Base-by-base conservation (phyloP, 1,139 yeast species). In the Kluyveromyces sp. region DNA sequence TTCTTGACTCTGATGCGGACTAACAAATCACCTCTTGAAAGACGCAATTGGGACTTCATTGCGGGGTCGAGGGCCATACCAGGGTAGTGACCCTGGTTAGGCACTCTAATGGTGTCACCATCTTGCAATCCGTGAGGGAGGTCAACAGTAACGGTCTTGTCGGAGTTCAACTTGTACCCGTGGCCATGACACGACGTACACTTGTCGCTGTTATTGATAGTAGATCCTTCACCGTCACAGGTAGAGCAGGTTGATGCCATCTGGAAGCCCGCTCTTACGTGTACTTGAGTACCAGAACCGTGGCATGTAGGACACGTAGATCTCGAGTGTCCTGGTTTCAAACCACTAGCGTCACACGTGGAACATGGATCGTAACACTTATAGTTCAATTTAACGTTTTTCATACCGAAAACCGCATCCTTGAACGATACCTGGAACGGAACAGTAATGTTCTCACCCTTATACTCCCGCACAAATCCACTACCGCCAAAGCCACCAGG, bases 1-100 rank as follows among this genome's bases (percentile, higher is more conserved):
- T 81, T 80, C 54, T 76, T 73, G 28, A 92, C 95, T 55, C 80
- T 79, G 41, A 92, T 78, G 55, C 96, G 75, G 27, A 94, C 81
- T 52, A 84, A 81, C 63, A 92, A 74, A 62, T 92, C 98, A 55
- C 99, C 99, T 60, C 85, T 84, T 51, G 75, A 70, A 8, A 83
- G 71, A 47, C 74, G 75, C 41, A 83, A 78, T 26, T 55, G 50
- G 28, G 56, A 52, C 28, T 52, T 50, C 53, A 57, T 47, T n/a
- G 55, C 56, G 31, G 81, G 77, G 46, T 83, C 87, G 40, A 78
- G 75, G 2, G 90, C 75, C 27, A 82, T 73, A 43, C 74, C 73
- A 41, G 98, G 97, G 15, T 95, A 81, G 61, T 92, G 96, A 45
- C 98, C 99, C 49, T 84, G 95, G 1, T 90, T 90, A 0, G 89